These are phyloP conservation scores for Paxillus rubicundulus DNA, from an alignment of 768 basidiomycete genomes.

Conservation along the genomic window DNA sequence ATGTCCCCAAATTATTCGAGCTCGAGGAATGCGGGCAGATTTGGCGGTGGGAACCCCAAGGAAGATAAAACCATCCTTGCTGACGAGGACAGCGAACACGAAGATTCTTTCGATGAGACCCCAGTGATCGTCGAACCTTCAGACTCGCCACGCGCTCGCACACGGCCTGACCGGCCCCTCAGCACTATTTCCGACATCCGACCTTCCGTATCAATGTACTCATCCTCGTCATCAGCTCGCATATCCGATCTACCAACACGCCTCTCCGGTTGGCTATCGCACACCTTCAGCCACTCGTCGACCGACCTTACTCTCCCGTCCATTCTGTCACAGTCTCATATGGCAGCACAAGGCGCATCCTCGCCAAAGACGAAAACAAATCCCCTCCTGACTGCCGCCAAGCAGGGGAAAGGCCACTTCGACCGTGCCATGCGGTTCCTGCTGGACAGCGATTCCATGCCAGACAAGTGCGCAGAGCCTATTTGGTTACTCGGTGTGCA, in stretches of 20 bases:
- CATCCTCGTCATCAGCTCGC: constrained; percentile 45
- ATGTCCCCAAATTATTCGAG: constrained; percentile 22
- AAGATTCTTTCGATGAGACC: constrained; percentile 43
- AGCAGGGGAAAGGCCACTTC: constrained; percentile 70
- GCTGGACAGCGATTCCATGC: constrained; percentile 85
- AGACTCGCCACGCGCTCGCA: constrained; percentile 50
- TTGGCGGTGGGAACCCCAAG: constrained; percentile 27
- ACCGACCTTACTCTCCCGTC: constrained; percentile 69
- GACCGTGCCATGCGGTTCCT: constrained; percentile 87
- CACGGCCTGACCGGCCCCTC: constrained; percentile 55
- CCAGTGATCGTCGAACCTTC: constrained; percentile 70
- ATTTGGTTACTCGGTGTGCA: constrained; percentile 90
- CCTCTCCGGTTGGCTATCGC: constrained; percentile 78
- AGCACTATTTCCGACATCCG: constrained; percentile 43
- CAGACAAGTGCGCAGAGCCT: constrained; percentile 75
- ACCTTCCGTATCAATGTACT: constrained; percentile 45
- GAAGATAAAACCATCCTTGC: constrained; percentile 20
- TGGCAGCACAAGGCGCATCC: constrained; percentile 22
- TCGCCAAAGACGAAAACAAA: constrained; percentile 45
- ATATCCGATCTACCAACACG: constrained; percentile 72
- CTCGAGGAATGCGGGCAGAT: constrained; percentile 34
- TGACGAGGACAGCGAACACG: constrained; percentile 34
- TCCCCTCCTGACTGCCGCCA: constrained; percentile 64
- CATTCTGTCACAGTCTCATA: constrained; percentile 50
- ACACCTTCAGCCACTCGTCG: constrained; percentile 70